These are phyloP conservation scores for Trichosporon sp. DNA, from an alignment of 1,284 basidiomycete species.

Conservation along the genomic window DNA sequence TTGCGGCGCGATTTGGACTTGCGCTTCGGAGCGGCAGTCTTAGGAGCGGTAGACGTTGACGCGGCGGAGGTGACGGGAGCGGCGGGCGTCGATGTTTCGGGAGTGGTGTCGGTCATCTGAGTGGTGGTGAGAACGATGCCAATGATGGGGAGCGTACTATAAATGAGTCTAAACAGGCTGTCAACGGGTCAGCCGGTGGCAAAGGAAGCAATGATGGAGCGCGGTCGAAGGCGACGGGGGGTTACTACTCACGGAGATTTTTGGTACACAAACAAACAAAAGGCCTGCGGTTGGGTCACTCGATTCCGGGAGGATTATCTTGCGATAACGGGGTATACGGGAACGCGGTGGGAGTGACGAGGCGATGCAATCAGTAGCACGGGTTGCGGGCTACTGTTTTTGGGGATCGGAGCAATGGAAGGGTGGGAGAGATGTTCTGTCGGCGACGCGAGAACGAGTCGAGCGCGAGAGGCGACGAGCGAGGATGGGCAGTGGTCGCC, in stretches of 20 bases:
- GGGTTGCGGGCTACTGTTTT: not conserved
- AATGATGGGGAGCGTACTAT: not conserved
- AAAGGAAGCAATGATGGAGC: not conserved
- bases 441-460: not conserved
- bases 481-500: not conserved
- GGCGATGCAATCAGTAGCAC: not conserved
- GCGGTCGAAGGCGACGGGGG: not conserved
- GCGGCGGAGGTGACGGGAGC: not conserved
- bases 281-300: not conserved
- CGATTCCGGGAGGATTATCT: not conserved
- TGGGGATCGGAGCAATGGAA: not conserved
- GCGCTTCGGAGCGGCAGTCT: conserved; percentile 1
- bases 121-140: not conserved
- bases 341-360: not conserved
- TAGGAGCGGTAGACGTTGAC: not conserved
- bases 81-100: conserved; percentile 7
- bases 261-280: conserved; percentile 6
- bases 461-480: not conserved
- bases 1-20: conserved; percentile 13
- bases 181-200: not conserved
- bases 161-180: not conserved
- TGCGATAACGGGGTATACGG: conserved; percentile 3
- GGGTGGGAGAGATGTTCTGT: not conserved
- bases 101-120: conserved; percentile 16
- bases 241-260: conserved; percentile 3